phyloP scores from a whole-genome alignment of 2,329 filamentous ascomycete genomes.

The Ceratocystis colombiana region DNA sequence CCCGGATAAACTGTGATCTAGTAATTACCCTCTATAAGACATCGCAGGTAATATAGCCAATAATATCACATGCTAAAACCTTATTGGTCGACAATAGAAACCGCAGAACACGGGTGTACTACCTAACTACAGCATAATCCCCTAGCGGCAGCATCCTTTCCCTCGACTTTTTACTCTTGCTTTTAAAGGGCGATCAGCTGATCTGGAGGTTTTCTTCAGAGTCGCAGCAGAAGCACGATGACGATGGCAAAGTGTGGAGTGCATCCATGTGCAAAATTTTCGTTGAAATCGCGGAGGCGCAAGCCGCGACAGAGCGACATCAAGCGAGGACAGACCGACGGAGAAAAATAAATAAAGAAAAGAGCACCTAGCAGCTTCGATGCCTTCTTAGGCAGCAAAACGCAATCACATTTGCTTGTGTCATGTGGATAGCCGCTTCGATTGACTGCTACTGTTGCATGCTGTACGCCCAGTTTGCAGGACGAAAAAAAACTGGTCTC shows the following conservation, averaged over 20 bases:
- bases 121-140: constrained; percentile 3
- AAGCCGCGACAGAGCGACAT: neutral
- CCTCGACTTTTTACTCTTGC: neutral
- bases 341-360: neutral
- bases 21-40: neutral
- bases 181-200: neutral
- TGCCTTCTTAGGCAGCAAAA: neutral
- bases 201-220: neutral
- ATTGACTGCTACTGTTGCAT: neutral
- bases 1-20: neutral
- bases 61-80: neutral
- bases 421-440: neutral
- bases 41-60: neutral
- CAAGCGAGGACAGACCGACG: neutral
- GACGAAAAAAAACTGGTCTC: neutral
- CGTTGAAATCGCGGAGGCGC: neutral
- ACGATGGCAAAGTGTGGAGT: constrained; percentile 12
- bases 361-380: neutral
- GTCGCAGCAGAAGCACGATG: constrained; percentile 3
- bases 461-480: neutral
- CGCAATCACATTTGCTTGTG: neutral
- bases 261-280: constrained; percentile 7
- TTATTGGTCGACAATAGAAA: neutral
- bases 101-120: neutral
- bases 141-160: neutral